A percentile compares a stretch with the other conserved stretches of the same genome.
Evolutionary conservation across 257 asterid species (phyloP).

Genomic region (Solanum sitiens): DNA sequence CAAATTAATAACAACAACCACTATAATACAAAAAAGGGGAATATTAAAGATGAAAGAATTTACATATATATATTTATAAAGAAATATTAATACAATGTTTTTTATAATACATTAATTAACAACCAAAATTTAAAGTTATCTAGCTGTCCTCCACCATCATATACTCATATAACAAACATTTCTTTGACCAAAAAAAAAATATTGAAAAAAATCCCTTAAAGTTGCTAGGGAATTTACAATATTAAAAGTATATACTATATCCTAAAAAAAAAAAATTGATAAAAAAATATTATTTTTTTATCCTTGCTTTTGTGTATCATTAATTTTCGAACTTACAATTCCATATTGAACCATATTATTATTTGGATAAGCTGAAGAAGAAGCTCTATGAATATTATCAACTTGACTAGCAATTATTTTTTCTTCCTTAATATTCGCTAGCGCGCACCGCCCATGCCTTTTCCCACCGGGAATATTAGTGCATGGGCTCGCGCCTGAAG

Average conservation of each 20-base stretch:
- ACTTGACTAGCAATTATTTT: neutral
- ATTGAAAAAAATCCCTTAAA: neutral
- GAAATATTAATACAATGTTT: neutral
- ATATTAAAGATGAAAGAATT: neutral
- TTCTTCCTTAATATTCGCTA: conserved; percentile 11
- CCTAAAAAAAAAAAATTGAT: neutral
- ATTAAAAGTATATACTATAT: neutral
- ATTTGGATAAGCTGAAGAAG: neutral
- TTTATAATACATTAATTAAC: neutral
- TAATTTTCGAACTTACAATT: neutral
- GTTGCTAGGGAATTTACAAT: neutral
- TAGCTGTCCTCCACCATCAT: neutral
- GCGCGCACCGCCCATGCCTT: conserved; percentile 33
- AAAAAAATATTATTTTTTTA: neutral
- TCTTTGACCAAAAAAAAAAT: neutral
- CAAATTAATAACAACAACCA: neutral
- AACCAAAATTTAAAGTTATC: neutral
- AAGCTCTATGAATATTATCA: neutral
- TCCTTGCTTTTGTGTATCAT: neutral
- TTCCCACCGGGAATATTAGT: conserved; percentile 38
- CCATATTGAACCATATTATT: neutral
- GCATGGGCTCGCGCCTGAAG: conserved; percentile 39
- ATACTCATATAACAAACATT: neutral
- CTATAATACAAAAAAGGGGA: neutral
- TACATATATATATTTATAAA: neutral